phyloP scores from a whole-genome alignment of 2,329 filamentous ascomycete species.

The Claviceps digitariae region DNA sequence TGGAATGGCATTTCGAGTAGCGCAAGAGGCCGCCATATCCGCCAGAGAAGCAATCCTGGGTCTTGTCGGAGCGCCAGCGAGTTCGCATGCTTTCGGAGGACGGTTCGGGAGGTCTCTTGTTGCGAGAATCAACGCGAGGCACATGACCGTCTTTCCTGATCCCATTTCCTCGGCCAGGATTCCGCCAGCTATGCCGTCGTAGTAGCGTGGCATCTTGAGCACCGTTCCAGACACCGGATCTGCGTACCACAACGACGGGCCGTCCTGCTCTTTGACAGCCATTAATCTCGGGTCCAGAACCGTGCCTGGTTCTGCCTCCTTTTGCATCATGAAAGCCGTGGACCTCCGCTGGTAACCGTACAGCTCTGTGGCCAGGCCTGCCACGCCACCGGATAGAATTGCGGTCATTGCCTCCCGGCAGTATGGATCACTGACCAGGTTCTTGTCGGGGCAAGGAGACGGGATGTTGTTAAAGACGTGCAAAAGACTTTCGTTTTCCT shows the following conservation, averaged over 20 bases:
- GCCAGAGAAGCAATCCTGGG: constrained; percentile 47
- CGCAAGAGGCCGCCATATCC: constrained; percentile 61
- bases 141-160: constrained; percentile 78
- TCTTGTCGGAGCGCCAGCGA: constrained; percentile 22
- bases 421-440: constrained; percentile 34
- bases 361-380: constrained; percentile 49
- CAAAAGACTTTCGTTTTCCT: constrained; percentile 41
- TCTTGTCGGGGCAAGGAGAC: constrained; percentile 47
- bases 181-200: constrained; percentile 63
- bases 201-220: constrained; percentile 52
- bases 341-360: constrained; percentile 73
- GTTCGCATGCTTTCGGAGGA: constrained; percentile 48
- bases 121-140: constrained; percentile 61
- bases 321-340: constrained; percentile 70
- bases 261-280: constrained; percentile 43
- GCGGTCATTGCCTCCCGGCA: constrained; percentile 39
- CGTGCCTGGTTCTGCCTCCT: constrained; percentile 52
- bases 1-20: constrained; percentile 53
- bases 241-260: constrained; percentile 49
- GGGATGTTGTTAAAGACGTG: constrained; percentile 61
- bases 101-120: constrained; percentile 56
- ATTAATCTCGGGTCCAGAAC: constrained; percentile 63
- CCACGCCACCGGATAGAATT: constrained; percentile 38
- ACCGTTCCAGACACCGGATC: constrained; percentile 51
- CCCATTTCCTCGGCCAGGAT: constrained; percentile 74